Evolutionary conservation across 2,329 filamentous ascomycete species (phyloP), one percentile per base, ranked within the genome.

Genomic region (Aspergillus transmontanensis): DNA sequence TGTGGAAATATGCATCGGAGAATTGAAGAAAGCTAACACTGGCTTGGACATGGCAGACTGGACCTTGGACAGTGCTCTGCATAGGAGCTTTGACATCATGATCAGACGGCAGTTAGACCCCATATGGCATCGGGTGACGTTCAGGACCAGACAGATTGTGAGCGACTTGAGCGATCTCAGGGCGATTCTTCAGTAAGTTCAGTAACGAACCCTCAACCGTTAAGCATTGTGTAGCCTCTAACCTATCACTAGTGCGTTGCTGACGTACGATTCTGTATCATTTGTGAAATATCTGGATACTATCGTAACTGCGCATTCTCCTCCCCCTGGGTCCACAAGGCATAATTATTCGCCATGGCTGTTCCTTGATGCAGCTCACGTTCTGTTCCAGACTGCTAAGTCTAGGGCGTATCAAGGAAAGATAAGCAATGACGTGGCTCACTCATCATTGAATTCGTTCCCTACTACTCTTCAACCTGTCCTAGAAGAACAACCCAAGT

Each of bases 31-130:
- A 79, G 87, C 88, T 21, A 98, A 97, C 73, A 86, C 89, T 1
- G 94, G 93, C 2, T 82, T 99, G 7, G 94, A 98, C 70, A 94
- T 98, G 88, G 94, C 96, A 64, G 94, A 97, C 73, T 98, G 94
- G 94, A 97, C 93, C 57, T 83, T 97, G 21, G 94, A 98, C 76
- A 97, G 92, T 73, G 94, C 94, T 41, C 80, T 98, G 64, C 90
- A 97, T 68, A 92, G 90, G 73, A 96, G 93, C 72, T 99, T 99
- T 76, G 95, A 98, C 75, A 83, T 91, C 64, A 90, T 94, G 60
- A 89, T 99, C 57, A 87, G 94, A 65, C 87, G 94, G 62, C 95
- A 99, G 77, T 82, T 99, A 21, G 94, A 98, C 73, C 94, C 94
- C 5, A 94, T 98, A 63, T 99, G 95, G 95, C 95, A 99, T 80